Percentiles rank a stretch among this genome's conserved stretches.
Evolutionary conservation across 148 eudicot genomes (phyloP).

Genomic region (Rheum nobile): DNA sequence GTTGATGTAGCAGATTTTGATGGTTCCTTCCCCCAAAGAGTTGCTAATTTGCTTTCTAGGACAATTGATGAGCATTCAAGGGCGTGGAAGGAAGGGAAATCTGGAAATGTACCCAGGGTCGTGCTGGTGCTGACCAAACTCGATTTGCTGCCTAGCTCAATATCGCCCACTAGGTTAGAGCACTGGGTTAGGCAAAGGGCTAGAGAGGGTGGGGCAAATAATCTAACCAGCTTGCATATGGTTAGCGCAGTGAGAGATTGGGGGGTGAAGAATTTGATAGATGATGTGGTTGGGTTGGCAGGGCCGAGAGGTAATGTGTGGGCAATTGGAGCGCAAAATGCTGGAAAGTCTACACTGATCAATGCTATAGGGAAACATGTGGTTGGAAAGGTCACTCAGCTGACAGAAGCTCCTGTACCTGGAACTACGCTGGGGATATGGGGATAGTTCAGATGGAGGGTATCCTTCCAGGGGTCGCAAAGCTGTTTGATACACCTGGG

Average conservation of each 20-base stretch:
- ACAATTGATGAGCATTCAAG: constrained; percentile 54
- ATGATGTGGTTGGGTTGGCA: constrained; percentile 69
- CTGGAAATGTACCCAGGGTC: constrained; percentile 85
- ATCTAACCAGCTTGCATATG: constrained; percentile 73
- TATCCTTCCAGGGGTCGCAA: constrained; percentile 62
- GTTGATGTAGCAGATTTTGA: constrained; percentile 92
- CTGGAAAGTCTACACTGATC: constrained; percentile 86
- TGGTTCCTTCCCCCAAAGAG: constrained; percentile 76
- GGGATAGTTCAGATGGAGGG: constrained; percentile 71
- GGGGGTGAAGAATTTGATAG: constrained; percentile 78
- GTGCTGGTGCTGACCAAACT: constrained; percentile 81
- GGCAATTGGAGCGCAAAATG: constrained; percentile 97
- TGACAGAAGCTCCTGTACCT: constrained; percentile 92
- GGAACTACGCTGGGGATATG: constrained; percentile 81
- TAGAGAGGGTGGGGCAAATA: constrained; percentile 71
- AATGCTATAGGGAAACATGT: constrained; percentile 76
- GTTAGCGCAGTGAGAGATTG: constrained; percentile 80
- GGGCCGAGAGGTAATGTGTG: constrained; percentile 91
- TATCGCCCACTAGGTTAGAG: constrained; percentile 72
- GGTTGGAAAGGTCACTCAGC: constrained; percentile 37
- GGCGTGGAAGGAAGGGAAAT: constrained; percentile 84
- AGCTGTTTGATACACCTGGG: constrained; percentile 94
- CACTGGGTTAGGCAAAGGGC: constrained; percentile 92
- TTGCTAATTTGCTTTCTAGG: constrained; percentile 53
- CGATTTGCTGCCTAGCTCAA: constrained; percentile 58